phyloP scores from a whole-genome alignment of 208 protist species.

The Endotrypanum monterogeii region DNA sequence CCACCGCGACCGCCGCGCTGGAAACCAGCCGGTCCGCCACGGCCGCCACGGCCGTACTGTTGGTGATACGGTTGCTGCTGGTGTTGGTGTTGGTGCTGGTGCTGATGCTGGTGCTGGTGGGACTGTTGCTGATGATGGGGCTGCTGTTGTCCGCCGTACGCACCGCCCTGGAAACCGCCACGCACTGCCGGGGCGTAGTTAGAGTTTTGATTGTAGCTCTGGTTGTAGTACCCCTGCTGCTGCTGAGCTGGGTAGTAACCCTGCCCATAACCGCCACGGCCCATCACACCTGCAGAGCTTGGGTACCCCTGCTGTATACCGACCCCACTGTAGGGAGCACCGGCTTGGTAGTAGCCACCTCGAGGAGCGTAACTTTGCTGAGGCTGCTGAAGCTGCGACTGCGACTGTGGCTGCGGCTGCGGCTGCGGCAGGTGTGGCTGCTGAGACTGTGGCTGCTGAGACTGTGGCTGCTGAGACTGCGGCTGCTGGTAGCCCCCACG shows the following conservation, averaged over 20 bases:
- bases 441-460: neutral
- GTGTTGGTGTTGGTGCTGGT: conserved; percentile 4
- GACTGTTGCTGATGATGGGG: conserved; percentile 1
- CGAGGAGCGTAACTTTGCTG: conserved; percentile 24
- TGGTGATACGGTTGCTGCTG: conserved; percentile 14
- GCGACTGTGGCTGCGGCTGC: conserved; percentile 7
- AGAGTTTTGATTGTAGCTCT: conserved; percentile 8
- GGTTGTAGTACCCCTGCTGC: conserved; percentile 20
- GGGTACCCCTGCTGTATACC: conserved; percentile 14
- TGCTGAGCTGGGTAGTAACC: conserved; percentile 22
- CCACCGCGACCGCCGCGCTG: conserved; percentile 31
- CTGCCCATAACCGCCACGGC: conserved; percentile 2
- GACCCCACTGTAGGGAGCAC: neutral
- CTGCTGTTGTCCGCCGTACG: conserved; percentile 12
- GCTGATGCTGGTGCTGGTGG: neutral
- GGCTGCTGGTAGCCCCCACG: conserved; percentile 14
- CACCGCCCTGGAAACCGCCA: conserved; percentile 28
- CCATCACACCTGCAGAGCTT: neutral
- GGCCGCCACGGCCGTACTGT: conserved; percentile 25
- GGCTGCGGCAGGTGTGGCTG: conserved; percentile 3
- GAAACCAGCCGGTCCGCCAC: conserved; percentile 19
- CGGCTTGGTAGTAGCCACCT: conserved; percentile 30
- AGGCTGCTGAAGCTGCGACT: conserved; percentile 7
- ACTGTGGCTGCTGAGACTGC: conserved; percentile 6
- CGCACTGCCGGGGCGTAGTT: conserved; percentile 9